Evolutionary conservation across 2,329 filamentous ascomycete genomes (phyloP), one percentile per base, ranked within the genome.

Genomic region (Aspergillus chevalieri): DNA sequence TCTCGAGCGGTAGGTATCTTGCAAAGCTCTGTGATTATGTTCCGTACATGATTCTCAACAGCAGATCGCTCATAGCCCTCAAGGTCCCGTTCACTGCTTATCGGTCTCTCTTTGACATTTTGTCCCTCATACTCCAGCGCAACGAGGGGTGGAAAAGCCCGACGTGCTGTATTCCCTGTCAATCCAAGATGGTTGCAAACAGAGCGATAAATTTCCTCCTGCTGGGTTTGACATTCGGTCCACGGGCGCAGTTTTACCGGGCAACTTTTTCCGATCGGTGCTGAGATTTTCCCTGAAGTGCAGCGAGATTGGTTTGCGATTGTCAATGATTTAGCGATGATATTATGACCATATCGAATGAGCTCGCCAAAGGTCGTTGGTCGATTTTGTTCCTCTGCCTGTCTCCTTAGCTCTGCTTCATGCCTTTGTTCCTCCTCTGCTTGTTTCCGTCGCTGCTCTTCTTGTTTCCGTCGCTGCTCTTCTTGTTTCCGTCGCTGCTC

Each of bases 261-360:
- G 4, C 22, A 24, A 6, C 8, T 24, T 24, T 24, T 24, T 15
- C 57, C 57, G 6, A 46, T 57, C 8, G 57, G 61, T 34, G 47
- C 19, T 1, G 56, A 51, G 28, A 61, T 62, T 47, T 52, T 51
- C n/a, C 57, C 57, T 28, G 54, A 60, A 10, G 60, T 64, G 30
- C 56, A 63, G 45, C 50, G 49, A 49, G 47, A 55, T 21, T 52
- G 56, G 46, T 45, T 51, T 52, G 54, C 53, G 24, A 59, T 53
- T 58, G 50, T 51, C 44, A 66, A 43, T n/a, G 34, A 49, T 39
- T 47, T 44, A 19, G 53, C 65, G 41, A 64, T 47, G 8, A 59
- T 38, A 30, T 55, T 26, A 39, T 64, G 55, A 43, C 52, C 63
- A 44, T 47, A 9, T n/a, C 48, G 52, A 9, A 64, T 45, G 15